phyloP scores from a whole-genome alignment of 2,329 filamentous ascomycete species.

The Mollisiaceae sp. region DNA sequence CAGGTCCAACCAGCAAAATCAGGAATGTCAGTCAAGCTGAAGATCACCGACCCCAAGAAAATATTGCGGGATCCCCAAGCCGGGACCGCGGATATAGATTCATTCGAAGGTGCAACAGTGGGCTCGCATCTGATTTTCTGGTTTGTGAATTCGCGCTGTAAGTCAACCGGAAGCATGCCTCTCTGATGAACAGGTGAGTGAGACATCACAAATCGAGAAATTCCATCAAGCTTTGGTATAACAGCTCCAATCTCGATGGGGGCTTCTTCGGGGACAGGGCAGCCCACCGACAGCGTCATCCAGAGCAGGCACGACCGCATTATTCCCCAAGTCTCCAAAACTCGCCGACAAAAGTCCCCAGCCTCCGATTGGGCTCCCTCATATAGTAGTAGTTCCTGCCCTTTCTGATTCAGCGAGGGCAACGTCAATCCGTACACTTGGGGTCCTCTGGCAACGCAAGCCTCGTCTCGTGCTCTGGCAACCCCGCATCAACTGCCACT shows the following conservation, averaged over 20 bases:
- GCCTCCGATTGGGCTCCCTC: neutral
- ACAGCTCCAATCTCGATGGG: slow-evolving; percentile 4
- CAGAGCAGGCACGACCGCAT: neutral
- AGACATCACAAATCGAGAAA: neutral
- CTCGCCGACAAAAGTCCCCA: slow-evolving; percentile 7
- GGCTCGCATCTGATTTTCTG: neutral
- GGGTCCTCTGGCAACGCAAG: slow-evolving; percentile 4
- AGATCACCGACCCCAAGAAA: neutral
- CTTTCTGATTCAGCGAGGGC: neutral
- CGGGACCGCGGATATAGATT: neutral
- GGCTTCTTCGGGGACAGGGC: slow-evolving; percentile 11
- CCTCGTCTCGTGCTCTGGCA: slow-evolving; percentile 13
- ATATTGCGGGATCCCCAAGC: slow-evolving; percentile 3
- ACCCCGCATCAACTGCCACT: slow-evolving; percentile 7
- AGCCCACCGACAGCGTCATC: neutral
- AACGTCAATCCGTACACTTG: slow-evolving; percentile 2
- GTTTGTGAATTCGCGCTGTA: neutral
- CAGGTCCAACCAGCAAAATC: neutral
- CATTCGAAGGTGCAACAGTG: too few species aligned
- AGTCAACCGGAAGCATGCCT: slow-evolving; percentile 1
- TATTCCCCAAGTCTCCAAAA: slow-evolving; percentile 1
- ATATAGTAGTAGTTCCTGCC: neutral
- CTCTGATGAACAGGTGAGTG: slow-evolving; percentile 4
- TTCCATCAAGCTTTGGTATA: neutral
- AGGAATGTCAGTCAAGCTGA: neutral